Evolutionary conservation across 2,329 filamentous ascomycete species (phyloP), one percentile per base, ranked within the genome.

Genomic region (Talaromyces sp.): DNA sequence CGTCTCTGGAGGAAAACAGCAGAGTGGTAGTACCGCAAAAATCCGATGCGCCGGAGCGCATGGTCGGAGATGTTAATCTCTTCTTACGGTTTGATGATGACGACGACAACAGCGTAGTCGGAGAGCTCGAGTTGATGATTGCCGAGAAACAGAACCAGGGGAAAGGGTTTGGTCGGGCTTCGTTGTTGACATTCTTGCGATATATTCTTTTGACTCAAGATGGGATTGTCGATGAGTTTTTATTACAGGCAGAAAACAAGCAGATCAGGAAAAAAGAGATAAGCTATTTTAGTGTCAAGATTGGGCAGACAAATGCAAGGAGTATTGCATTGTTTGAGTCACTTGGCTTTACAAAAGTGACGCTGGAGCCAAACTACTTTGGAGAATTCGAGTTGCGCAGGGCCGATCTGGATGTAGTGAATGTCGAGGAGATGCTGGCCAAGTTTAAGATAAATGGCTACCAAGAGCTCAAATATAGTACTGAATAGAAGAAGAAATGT

Each of bases 81-180:
- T 97, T 97, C 70, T 77, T 97, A 0, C 85, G 84, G 38, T 72
- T 81, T 0, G 80, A 80, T 54, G 82, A 88, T 11, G 81, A 80
- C 0, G 81, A 83, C 0, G 79, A 79, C 0, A 78, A 73, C 0
- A 69, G 70, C 0, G 69, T 70, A 0, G 74, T 88, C 3, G 92
- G 89, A 26, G 92, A 96, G 70, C 75, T 96, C 7, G 91, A 96
- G 73, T 83, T 96, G 64, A 96, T 96, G 92, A 87, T 96, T 63
- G 91, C 91, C 0, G 76, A 79, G 1, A 75, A 75, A 4, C 69
- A 72, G 0, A 76, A 85, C 31, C 85, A 87, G 26, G 79, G 88
- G 0, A 77, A 79, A 8, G 91, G 91, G 0, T 77, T 86, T 7
- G 92, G 91, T 0, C 78, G 80, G 5, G 83, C 84, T 0, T 84